These are phyloP conservation scores for Drechslera avenae DNA, from an alignment of 2,329 filamentous ascomycete species.

Conservation along the genomic window DNA sequence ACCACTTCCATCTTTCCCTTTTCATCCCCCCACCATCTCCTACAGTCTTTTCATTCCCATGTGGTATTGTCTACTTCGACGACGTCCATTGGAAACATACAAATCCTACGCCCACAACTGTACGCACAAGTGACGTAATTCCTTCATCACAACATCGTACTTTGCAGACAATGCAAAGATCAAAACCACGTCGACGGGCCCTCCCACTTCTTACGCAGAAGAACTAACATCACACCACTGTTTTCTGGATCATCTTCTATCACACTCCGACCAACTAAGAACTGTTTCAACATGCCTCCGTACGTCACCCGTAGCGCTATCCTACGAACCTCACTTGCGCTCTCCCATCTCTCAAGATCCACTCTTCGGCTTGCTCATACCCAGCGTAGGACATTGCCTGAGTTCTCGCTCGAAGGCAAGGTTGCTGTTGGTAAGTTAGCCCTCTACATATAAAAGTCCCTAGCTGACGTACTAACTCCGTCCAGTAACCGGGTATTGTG, in stretches of 20 bases:
- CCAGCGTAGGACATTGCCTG: conserved; percentile 17
- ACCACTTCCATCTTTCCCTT: background rate
- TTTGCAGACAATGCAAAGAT: background rate
- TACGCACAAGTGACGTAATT: conserved; percentile 19
- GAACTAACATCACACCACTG: background rate
- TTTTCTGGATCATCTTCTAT: background rate
- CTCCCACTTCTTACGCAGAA: background rate
- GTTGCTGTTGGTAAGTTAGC: conserved; percentile 17
- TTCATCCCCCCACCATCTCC: background rate
- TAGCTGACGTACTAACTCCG: background rate
- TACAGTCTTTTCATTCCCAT: background rate
- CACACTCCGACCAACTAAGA: background rate
- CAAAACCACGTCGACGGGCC: background rate
- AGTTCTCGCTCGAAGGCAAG: conserved; percentile 23
- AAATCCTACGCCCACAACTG: background rate
- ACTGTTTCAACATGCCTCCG: conserved; percentile 15
- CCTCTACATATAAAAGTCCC: background rate
- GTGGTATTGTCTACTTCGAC: background rate
- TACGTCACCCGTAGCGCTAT: conserved; percentile 12
- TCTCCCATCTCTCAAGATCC: background rate
- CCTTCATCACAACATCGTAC: conserved; percentile 5
- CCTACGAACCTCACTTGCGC: conserved; percentile 7
- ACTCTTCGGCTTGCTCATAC: conserved; percentile 16
- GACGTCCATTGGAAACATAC: background rate
- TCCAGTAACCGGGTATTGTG: conserved; percentile 2